Evolutionary conservation across 2,329 filamentous ascomycete species (phyloP).

Genomic region (Colletotrichum sp.): DNA sequence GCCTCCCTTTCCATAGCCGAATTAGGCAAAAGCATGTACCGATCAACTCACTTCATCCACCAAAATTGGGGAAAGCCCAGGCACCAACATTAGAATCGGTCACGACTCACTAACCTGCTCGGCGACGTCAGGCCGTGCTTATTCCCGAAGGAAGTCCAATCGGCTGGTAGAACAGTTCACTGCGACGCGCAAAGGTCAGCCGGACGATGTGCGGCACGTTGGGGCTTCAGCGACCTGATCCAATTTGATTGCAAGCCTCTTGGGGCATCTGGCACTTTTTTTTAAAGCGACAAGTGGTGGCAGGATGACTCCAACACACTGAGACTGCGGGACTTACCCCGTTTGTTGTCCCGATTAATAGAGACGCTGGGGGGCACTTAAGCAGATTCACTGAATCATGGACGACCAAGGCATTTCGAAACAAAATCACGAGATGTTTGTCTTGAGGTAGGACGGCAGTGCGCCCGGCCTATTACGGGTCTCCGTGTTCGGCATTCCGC

Average conservation of each 20-base stretch:
- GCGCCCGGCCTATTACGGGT: background rate
- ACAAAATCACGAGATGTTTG: background rate
- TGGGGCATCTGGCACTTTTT: background rate
- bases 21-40: background rate
- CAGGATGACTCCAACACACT: background rate
- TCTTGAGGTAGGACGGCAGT: background rate
- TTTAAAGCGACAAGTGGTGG: background rate
- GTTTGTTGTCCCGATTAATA: background rate
- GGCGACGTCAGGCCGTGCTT: background rate
- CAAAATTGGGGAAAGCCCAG: background rate
- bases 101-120: background rate
- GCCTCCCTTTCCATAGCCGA: background rate
- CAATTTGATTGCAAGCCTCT: background rate
- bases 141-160: background rate
- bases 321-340: background rate
- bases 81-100: background rate
- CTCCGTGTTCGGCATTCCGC: background rate
- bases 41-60: background rate
- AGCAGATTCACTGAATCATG: background rate
- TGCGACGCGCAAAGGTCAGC: background rate
- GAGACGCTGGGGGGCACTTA: background rate
- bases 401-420: background rate
- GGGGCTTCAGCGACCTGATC: background rate
- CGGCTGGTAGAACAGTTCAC: background rate
- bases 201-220: background rate